Evolutionary conservation across 139 green algal species (phyloP), one percentile per base, ranked within the genome.

Genomic region (Asterochloris erici): DNA sequence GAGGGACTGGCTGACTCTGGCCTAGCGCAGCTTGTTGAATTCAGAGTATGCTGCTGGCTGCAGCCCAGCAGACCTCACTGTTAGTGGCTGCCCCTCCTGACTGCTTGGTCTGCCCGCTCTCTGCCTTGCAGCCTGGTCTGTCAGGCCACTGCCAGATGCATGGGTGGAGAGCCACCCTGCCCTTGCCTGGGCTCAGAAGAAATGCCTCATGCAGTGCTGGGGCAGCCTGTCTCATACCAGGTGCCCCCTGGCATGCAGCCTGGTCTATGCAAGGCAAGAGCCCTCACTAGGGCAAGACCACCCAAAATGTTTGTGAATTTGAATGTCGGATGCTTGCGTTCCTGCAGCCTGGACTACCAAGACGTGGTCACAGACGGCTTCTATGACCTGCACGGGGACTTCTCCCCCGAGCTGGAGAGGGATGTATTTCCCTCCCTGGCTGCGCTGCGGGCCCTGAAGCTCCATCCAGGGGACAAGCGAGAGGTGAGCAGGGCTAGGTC

Each of bases 301-400:
- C 38, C 38, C 38, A 54, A 54, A 2, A 54, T 54, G 63, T 4
- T 24, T 79, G 74, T 13, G 2, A 6, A 23, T 26, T 24, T 79
- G 74, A 14, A 66, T 63, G 15, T 4, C 13, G 14, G 71, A 19
- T 19, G 61, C 16, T 82, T 47, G 12, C 14, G 2, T 71, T 21
- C 26, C 12, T 73, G 86, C 84, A 90, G 84, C 68, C 73, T 93
- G 76, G 77, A 78, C 66, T 90, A 85, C 68, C 73, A 84, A 12
- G 89, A 94, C 61, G 6, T 54, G 0, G 54, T 92, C 0, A 80
- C 29, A 1, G 89, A 93, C 47, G 89, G 90, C 24, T 89, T 94
- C 68, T 93, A 90, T 54, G 91, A 92, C 19, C 71, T 89, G 63
- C 38, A 82, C 19, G 88, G 91, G 12, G 82, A 87, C 10, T 94